Base-by-base conservation (phyloP, 306 rosid species). In the Mimosa pudica region DNA sequence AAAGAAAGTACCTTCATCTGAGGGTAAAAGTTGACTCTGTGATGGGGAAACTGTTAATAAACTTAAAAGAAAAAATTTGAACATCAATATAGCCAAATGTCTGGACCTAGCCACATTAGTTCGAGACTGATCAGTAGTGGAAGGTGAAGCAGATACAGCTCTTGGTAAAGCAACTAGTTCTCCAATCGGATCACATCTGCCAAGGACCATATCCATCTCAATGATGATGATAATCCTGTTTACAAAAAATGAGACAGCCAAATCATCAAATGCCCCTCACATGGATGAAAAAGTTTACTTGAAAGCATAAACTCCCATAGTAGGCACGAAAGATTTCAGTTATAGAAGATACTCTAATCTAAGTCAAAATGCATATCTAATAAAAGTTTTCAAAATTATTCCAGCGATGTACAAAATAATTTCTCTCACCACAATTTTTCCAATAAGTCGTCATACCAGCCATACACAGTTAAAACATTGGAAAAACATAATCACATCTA, bases 211-310 rank as follows among this genome's bases (percentile, higher is more conserved):
- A 36, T 91, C 95, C 71, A 94, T 76, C 24, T 89, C 88, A 41
- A 94, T 70, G 12, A 92, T 88, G 84, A 94, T 89, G 41, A 89
- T 87, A 72, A 94, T 91, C 84, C 98, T 94, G 95, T 78, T 57
- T 61, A 70, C 60, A 75, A 60, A 10, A 44, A 74, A 75, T 4
- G 11, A 6, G 47, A 76, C 63, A 83, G 72, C 70, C 70, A 71
- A 58, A 54, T 24, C 58, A 78, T 73, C 38, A 44, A 7, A 20
- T 20, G 71, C 42, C 52, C 70, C 47, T 24, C 8, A 61, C 63
- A 11, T 33, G 48, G 47, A 13, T 17, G n/a, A 10, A 18, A 12
- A 73, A 75, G 30, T 72, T 68, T 2, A 61, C 65, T 62, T 11
- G 45, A 12, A 3, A 69, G 4, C 32, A 81, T 45, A 73, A 70